phyloP scores from a whole-genome alignment of 176 grass and related monocot species.

The Oryza glumipatula region DNA sequence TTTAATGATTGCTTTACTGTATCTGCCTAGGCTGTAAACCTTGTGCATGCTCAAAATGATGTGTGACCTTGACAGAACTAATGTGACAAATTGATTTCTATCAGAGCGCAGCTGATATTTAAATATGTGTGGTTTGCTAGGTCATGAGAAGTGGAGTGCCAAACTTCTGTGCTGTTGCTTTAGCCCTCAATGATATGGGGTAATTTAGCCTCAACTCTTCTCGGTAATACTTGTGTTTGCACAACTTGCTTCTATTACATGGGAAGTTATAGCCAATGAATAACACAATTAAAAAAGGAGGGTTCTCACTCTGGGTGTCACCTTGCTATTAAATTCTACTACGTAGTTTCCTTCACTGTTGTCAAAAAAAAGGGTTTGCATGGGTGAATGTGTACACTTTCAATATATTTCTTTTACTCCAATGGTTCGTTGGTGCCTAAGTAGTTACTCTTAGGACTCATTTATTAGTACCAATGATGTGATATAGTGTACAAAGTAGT shows the following conservation, averaged over 20 bases:
- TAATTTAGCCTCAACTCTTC: constrained; percentile 47
- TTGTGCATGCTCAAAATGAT: constrained; percentile 10
- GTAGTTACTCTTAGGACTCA: constrained; percentile 3
- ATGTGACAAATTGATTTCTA: constrained; percentile 22
- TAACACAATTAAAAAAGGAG: constrained; percentile 18
- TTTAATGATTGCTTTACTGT: neutral
- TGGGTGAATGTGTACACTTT: neutral
- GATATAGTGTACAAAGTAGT: neutral
- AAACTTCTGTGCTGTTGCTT: constrained; percentile 96
- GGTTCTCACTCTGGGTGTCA: constrained; percentile 12
- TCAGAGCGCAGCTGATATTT: constrained; percentile 38
- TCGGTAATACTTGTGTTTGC: constrained; percentile 6
- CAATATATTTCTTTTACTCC: neutral
- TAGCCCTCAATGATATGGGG: constrained; percentile 92
- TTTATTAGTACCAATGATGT: neutral
- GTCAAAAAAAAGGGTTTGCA: neutral
- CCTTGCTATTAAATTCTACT: neutral
- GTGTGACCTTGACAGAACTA: neutral
- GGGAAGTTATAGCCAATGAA: constrained; percentile 17
- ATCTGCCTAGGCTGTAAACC: constrained; percentile 5
- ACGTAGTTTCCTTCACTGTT: constrained; percentile 20
- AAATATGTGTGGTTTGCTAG: constrained; percentile 47
- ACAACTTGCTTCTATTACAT: constrained; percentile 8
- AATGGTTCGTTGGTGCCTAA: constrained; percentile 1
- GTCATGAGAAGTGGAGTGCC: constrained; percentile 93